Base-by-base conservation (phyloP, 2,329 filamentous ascomycete species). In the Dendryphion nanum region DNA sequence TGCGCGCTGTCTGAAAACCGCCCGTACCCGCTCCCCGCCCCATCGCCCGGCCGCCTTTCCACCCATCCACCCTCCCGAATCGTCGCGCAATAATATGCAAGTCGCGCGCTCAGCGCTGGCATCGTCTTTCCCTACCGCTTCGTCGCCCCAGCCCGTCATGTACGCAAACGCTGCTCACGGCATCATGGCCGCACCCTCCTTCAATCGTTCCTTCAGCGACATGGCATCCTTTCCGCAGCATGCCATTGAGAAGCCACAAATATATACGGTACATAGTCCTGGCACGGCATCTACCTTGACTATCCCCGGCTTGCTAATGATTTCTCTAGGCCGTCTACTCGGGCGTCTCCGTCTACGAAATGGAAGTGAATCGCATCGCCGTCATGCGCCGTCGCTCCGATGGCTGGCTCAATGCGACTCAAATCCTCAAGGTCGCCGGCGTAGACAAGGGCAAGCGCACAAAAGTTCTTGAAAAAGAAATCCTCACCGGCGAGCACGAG, bases 401-500 rank as follows among this genome's bases (percentile, higher is more conserved):
- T 67, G 91, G 89, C 50, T 97, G 91, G 88, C 77, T 98, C 50
- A 98, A 98, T 70, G 93, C 93, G 36, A 98, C 93, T 0, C 93
- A 98, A 67, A 97, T 98, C 50, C 79, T 98, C 49, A 98, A 98
- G 63, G 90, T 97, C 23, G 93, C 93, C 23, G 90, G 90, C 35
- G 89, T 98, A 44, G 91, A 96, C 62, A 98, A 98, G 71, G 93
- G 91, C 43, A 94, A 95, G 70, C 85, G 93, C 53, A 97, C 93
- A 41, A 97, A 97, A 68, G 94, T 97, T 6, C 76, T 98, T 35
- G 93, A 98, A 65, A 97, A 97, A 69, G 93, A 98, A 67, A 95
- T 98, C 42, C 81, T 95, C 48, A 93, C 86, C 0, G 93, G 93
- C 57, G 88, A 95, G 61, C 91, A 98, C 66, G 93, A 98, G 66